A percentile compares a stretch with the other conserved stretches of the same genome.
Evolutionary conservation across 345 rosid species (phyloP).

Genomic region (Draba incana): DNA sequence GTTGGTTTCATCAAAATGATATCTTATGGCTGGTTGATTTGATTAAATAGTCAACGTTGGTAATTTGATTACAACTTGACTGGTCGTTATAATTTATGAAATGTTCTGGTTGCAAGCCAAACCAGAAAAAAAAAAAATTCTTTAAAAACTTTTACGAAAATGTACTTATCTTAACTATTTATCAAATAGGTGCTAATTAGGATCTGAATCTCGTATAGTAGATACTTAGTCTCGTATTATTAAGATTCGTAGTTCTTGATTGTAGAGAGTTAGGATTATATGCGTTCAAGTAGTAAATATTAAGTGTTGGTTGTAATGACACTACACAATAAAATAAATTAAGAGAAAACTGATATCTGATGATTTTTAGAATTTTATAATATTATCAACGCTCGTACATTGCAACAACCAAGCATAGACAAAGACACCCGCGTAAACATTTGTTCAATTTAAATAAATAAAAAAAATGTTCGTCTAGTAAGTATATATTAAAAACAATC

Average conservation of each 20-base stretch:
- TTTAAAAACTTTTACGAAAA: neutral
- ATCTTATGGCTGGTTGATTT: neutral
- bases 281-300: neutral
- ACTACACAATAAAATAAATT: neutral
- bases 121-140: neutral
- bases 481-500: neutral
- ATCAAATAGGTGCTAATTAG: neutral
- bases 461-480: neutral
- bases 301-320: neutral
- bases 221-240: neutral
- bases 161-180: neutral
- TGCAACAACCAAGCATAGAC: constrained; percentile 12
- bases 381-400: neutral
- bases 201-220: neutral
- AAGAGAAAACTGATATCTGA: neutral
- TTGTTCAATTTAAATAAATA: neutral
- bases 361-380: neutral
- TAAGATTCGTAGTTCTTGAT: too few species aligned
- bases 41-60: constrained; percentile 2
- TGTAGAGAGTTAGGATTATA: neutral
- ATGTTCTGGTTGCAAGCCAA: constrained; percentile 10
- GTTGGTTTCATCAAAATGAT: neutral
- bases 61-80: constrained; percentile 10
- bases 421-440: constrained; percentile 17
- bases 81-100: neutral